Conservation (phyloP, 208 protist species). For the Phytomonas sp. region DNA sequence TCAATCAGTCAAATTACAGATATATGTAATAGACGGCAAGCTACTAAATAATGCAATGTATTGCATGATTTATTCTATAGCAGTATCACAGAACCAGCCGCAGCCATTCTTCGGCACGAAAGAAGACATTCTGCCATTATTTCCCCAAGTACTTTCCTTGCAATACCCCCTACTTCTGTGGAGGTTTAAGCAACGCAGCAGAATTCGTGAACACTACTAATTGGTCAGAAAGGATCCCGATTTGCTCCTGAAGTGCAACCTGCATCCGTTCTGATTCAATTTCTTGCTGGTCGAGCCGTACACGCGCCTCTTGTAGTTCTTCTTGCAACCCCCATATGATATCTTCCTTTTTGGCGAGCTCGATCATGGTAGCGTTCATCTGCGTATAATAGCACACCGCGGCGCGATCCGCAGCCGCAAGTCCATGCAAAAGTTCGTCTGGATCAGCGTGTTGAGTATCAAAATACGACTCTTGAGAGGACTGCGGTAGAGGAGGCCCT, state of each 20-base stretch:
- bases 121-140: background rate
- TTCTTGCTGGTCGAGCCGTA: conserved; percentile 25
- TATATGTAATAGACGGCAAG: background rate
- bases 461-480: background rate
- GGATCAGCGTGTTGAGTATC: conserved; percentile 11
- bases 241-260: conserved; percentile 53
- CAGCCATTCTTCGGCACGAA: background rate
- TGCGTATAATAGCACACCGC: conserved; percentile 66
- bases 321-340: conserved; percentile 22
- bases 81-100: background rate
- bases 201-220: conserved; percentile 21
- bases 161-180: background rate
- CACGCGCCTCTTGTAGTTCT: conserved; percentile 27
- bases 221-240: conserved; percentile 63
- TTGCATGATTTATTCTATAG: background rate
- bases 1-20: background rate
- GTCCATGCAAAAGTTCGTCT: conserved; percentile 43
- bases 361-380: conserved; percentile 42
- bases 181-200: background rate
- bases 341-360: conserved; percentile 52
- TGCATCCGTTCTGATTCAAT: conserved; percentile 42
- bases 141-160: background rate
- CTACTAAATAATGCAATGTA: background rate
- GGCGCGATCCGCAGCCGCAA: conserved; percentile 59
- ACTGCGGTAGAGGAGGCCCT: background rate